These are phyloP conservation scores for Botrytis sinoallii DNA, from an alignment of 2,329 filamentous ascomycete genomes.

Conservation along the genomic window DNA sequence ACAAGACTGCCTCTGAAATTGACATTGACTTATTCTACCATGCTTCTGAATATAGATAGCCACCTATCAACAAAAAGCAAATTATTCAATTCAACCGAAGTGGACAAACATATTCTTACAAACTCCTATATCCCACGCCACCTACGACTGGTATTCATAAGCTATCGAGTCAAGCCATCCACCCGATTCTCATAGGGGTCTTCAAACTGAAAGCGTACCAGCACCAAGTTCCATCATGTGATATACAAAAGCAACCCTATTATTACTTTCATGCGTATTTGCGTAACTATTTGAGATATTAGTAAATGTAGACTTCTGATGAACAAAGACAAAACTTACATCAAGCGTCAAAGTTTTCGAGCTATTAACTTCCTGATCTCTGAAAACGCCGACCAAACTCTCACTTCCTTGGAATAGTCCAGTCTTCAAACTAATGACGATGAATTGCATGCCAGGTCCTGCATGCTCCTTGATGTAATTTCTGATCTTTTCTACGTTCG, in stretches of 20 bases:
- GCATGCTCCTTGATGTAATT: slow-evolving; percentile 95
- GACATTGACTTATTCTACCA: background rate
- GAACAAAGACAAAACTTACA: slow-evolving; percentile 59
- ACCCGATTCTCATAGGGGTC: background rate
- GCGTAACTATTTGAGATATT: slow-evolving; percentile 27
- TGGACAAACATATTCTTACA: slow-evolving; percentile 1
- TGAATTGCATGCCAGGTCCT: slow-evolving; percentile 97
- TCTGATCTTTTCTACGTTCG: slow-evolving; percentile 93
- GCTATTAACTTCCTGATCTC: slow-evolving; percentile 91
- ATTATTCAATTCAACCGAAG: slow-evolving; percentile 5
- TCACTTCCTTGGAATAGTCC: slow-evolving; percentile 96
- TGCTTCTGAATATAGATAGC: background rate
- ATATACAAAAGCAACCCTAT: slow-evolving; percentile 10
- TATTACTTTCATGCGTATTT: slow-evolving; percentile 31
- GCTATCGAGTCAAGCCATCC: background rate
- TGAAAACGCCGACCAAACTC: slow-evolving; percentile 90
- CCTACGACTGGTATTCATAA: slow-evolving; percentile 14
- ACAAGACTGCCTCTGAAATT: background rate
- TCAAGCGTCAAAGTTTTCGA: slow-evolving; percentile 89
- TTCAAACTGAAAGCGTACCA: background rate
- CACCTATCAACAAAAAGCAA: background rate
- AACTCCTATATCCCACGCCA: slow-evolving; percentile 3
- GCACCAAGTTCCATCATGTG: background rate
- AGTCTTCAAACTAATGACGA: slow-evolving; percentile 95
- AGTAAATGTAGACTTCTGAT: slow-evolving; percentile 15